Base-by-base conservation (phyloP, 2,329 filamentous ascomycete species). In the Fusarium newnesense region DNA sequence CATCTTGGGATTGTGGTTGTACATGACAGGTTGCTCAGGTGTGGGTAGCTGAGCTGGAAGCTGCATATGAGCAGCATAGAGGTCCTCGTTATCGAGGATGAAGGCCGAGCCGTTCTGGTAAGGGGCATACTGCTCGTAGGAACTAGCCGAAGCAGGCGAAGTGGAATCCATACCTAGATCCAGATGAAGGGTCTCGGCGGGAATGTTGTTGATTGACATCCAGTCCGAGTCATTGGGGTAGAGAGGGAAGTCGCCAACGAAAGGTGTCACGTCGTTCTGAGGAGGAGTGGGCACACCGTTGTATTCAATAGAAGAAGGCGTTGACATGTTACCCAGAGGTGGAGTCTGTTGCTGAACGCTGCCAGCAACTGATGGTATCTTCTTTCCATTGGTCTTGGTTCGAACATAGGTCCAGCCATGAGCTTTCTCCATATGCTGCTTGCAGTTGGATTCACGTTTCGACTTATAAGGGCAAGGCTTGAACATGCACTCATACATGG, bases 351-450 rank as follows among this genome's bases (percentile, higher is more conserved):
- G 83, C 72, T 85, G 74, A 69, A 86, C 83, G 77, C 85, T 87
- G 67, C 81, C 83, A 32, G 85, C 85, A 62, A 85, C 84, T 75
- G 80, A 82, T 64, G 79, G 76, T 42, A 77, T 75, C 80, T 87
- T 90, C 84, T 93, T 94, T 80, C 93, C 93, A 79, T 97, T 97
- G 82, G 93, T 95, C 88, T 98, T 98, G 67, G 94, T 96, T 73
- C 96, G 93, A 62, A 95, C 88, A 76, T 98, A 98, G n/a, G 88
- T 87, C 93, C 94, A 97, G 66, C 92, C 92, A 79, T 98, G 95
- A 2, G 94, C 93, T 83, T 98, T 98, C 85, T 98, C 96, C 95
- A 98, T 98, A 84, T 98, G 95, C 83, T 98, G 96, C 82, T 98
- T 98, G 89, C 94, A 97, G 83, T 98, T 98, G 72, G 93, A 96